Percentiles rank a stretch among this genome's conserved stretches.
Conservation (phyloP, 139 green algal species). For the Chlorella vulgaris region DNA sequence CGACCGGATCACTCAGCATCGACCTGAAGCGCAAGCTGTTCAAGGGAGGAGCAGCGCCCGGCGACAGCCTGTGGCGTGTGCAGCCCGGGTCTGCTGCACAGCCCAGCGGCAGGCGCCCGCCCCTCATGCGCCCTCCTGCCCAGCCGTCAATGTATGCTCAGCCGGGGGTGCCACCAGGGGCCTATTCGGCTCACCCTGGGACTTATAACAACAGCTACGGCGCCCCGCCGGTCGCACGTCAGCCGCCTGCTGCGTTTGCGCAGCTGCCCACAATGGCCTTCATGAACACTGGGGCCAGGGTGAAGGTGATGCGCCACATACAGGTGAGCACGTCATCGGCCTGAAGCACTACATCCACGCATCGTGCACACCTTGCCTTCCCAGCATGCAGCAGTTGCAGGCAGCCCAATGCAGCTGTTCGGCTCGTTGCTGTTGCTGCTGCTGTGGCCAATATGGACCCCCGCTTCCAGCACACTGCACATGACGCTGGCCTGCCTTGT, state of each 20-base stretch:
- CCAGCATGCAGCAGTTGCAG: too few species aligned
- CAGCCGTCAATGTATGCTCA: neutral
- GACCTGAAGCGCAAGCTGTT: slow-evolving; percentile 36
- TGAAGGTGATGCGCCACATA: slow-evolving; percentile 50
- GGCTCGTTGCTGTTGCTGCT: neutral
- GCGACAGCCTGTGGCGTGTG: slow-evolving; percentile 27
- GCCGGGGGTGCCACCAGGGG: neutral
- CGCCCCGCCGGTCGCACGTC: neutral
- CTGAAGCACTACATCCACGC: too few species aligned
- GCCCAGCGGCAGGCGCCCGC: neutral
- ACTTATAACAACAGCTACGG: neutral
- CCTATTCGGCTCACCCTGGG: neutral
- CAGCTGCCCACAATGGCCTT: slow-evolving; percentile 22
- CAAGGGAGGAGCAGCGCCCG: neutral
- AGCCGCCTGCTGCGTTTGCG: neutral
- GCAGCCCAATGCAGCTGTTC: too few species aligned
- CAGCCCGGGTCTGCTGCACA: neutral
- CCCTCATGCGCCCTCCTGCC: neutral
- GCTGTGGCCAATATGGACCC: too few species aligned
- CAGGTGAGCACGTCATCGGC: neutral
- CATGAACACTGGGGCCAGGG: slow-evolving; percentile 25
- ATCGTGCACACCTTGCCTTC: too few species aligned
- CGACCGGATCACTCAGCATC: slow-evolving; percentile 29
- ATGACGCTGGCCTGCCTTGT: too few species aligned
- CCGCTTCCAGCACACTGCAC: too few species aligned